Base-by-base conservation (phyloP, 2,329 filamentous ascomycete genomes). In the Fusarium azukiicola region DNA sequence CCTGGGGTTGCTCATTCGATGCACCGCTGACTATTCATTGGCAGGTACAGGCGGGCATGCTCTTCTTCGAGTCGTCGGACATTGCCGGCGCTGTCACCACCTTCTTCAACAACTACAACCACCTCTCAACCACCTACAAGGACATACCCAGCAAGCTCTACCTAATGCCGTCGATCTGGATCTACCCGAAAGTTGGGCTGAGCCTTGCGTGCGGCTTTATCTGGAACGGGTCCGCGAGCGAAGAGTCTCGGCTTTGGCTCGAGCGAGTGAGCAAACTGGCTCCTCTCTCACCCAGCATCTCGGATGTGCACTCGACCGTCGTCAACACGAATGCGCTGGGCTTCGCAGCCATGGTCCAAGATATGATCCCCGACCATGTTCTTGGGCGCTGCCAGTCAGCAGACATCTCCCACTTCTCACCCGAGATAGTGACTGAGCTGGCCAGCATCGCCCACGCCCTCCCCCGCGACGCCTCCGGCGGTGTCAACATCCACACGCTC, bases 91-190 rank as follows among this genome's bases (percentile, higher is more conserved):
- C 68, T n/a, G 68, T 71, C 36, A 66, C 42, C 5, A 61, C 36
- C 21, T 71, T 74, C 21, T 74, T 74, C 42, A 74, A 68, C 56
- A 71, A 61, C 68, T 74, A 71, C 36, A 66, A 71, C 10, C 50
- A 63, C 11, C 61, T 74, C 19, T 32, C 67, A 23, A 32, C 49
- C n/a, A 52, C 32, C 0, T 47, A 56, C 32, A 67, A 67, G 56
- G 40, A 58, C 14, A 27, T 74, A 10, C 68, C 72, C 11, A 74
- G 36, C 36, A 40, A 63, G 19, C 32, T 71, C 4, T 63, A 74
- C 32, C 13, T 70, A 19, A 58, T 74, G 61, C 68, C 68, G 2
- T 74, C 67, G 12, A 61, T 71, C 44, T 74, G 68, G 68, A 47
- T 70, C 19, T 66, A 71, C 10, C 72, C 72, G 0, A 42, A 58